phyloP scores from a whole-genome alignment of 2,329 filamentous ascomycete species.

The Salinomyces thailandicus region DNA sequence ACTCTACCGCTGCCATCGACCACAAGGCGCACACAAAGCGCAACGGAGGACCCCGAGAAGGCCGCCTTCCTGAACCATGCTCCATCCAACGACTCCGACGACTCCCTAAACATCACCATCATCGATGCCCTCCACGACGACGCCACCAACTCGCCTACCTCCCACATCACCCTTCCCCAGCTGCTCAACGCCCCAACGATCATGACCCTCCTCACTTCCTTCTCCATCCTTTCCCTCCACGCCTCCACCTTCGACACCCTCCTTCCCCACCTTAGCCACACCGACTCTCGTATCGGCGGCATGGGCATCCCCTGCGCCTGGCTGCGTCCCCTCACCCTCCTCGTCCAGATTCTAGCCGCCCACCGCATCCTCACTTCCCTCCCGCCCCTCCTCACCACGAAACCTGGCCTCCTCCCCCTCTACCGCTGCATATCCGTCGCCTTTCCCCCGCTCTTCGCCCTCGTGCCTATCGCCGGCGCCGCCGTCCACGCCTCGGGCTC shows the following conservation, averaged over 20 bases:
- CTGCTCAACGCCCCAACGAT: conserved; percentile 39
- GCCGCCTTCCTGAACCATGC: conserved; percentile 35
- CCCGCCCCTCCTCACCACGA: conserved; percentile 29
- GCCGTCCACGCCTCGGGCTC: conserved; percentile 23
- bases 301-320: conserved; percentile 38
- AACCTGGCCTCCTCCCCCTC: conserved; percentile 32
- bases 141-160: conserved; percentile 14
- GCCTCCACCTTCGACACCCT: conserved; percentile 43
- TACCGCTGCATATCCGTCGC: conserved; percentile 32
- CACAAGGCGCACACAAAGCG: neutral
- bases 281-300: conserved; percentile 33
- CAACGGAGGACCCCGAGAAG: conserved; percentile 32
- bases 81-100: conserved; percentile 20
- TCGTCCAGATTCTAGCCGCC: conserved; percentile 33
- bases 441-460: conserved; percentile 31
- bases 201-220: conserved; percentile 37
- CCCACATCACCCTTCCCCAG: conserved; percentile 35
- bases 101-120: conserved; percentile 25
- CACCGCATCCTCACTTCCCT: conserved; percentile 28
- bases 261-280: conserved; percentile 39
- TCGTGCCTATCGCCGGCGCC: conserved; percentile 31
- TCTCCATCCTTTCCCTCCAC: conserved; percentile 46
- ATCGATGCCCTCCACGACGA: conserved; percentile 23
- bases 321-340: conserved; percentile 33
- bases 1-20: conserved; percentile 12